These are phyloP conservation scores for Porcisia hertigi DNA, from an alignment of 208 protist genomes.

Conservation along the genomic window DNA sequence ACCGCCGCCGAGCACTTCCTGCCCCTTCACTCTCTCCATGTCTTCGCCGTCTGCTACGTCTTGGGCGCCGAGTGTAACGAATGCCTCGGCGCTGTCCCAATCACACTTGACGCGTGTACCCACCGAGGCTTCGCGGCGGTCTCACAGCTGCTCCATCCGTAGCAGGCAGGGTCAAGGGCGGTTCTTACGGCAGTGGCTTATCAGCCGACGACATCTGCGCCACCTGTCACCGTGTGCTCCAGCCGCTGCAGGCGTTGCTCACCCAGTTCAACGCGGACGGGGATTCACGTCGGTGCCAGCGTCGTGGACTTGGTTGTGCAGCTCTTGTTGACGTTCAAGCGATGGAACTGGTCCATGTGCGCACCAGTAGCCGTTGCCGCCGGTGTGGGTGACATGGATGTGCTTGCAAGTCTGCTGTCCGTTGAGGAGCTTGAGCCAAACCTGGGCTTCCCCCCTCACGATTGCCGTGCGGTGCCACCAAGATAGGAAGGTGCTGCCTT, in stretches of 20 bases:
- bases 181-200: neutral
- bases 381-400: conserved; percentile 32
- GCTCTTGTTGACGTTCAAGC: conserved; percentile 26
- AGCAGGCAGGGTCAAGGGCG: conserved; percentile 12
- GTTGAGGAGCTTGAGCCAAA: conserved; percentile 43
- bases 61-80: neutral
- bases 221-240: conserved; percentile 11
- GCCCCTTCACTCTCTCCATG: neutral
- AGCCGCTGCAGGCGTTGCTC: conserved; percentile 13
- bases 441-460: conserved; percentile 40
- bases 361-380: conserved; percentile 46
- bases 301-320: conserved; percentile 45
- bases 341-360: conserved; percentile 40
- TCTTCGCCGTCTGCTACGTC: neutral
- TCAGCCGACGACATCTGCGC: conserved; percentile 17
- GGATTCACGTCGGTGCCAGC: conserved; percentile 16
- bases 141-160: neutral
- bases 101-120: neutral
- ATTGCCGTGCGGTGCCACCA: conserved; percentile 36
- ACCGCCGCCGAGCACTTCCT: neutral
- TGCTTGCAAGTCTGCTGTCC: conserved; percentile 29
- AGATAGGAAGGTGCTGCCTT: conserved; percentile 20
- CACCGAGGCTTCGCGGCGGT: neutral
- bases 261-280: neutral
- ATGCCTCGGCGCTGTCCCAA: neutral